Evolutionary conservation across 1,284 basidiomycete species (phyloP).

Genomic region (Chondrostereum purpureum): DNA sequence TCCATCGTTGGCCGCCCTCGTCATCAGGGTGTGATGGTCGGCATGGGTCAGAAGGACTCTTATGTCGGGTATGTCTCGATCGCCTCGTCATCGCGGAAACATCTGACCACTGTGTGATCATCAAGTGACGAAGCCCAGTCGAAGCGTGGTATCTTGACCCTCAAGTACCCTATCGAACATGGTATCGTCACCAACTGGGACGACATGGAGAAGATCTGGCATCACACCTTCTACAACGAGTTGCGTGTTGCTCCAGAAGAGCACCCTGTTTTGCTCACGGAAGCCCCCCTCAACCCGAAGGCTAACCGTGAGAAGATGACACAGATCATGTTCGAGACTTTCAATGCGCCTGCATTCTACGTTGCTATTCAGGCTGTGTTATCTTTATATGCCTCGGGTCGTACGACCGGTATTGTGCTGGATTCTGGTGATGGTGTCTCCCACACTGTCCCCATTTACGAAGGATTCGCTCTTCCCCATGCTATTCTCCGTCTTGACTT

Average conservation of each 20-base stretch:
- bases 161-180: constrained; percentile 82
- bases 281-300: constrained; percentile 92
- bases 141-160: constrained; percentile 91
- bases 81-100: constrained; percentile 5
- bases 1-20: constrained; percentile 90
- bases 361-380: constrained; percentile 91
- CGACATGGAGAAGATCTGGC: constrained; percentile 95
- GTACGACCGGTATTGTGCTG: constrained; percentile 88
- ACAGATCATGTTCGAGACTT: constrained; percentile 92
- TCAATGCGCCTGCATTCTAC: constrained; percentile 92
- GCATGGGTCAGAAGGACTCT: constrained; percentile 84
- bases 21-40: constrained; percentile 91
- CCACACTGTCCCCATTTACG: constrained; percentile 93
- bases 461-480: constrained; percentile 92
- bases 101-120: constrained; percentile 18
- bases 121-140: constrained; percentile 86
- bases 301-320: constrained; percentile 80
- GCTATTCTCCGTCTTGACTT: constrained; percentile 93
- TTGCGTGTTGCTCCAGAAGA: constrained; percentile 83
- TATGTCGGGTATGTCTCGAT: constrained; percentile 64
- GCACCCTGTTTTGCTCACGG: constrained; percentile 89
- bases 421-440: constrained; percentile 94
- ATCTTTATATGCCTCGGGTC: constrained; percentile 80
- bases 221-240: constrained; percentile 88
- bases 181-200: constrained; percentile 96